Evolutionary conservation across 2,329 filamentous ascomycete species (phyloP), one percentile per base, ranked within the genome.

Genomic region (Sclerotinia glacialis): DNA sequence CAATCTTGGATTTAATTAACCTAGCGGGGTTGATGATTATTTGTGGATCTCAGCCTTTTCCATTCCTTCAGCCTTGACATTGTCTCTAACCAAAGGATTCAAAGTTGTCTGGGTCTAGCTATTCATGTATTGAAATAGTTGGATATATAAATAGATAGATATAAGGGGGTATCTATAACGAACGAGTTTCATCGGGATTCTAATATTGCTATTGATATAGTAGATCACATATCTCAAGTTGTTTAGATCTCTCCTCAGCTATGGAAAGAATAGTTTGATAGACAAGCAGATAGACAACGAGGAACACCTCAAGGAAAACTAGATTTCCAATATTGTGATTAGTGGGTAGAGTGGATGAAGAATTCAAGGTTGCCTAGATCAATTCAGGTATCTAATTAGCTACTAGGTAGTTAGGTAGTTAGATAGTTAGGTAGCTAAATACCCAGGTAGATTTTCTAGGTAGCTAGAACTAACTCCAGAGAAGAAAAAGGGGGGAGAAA

Each of bases 1-100:
- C 31, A 42, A 64, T 49, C 5, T 5, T 37, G 53, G 52, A 54
- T 40, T 66, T 47, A 42, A 53, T 21, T 54, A n/a, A n/a, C n/a
- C n/a, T n/a, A 11, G 60, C 34, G 60, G 60, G 49, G 50, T 55
- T 18, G 53, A 54, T 40, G 3, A 53, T 34, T 53, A 5, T 59
- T 34, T 46, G 56, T 59, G 40, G 56, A 12, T 14, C 16, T 55
- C 49, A 55, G 49, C 47, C 23, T 26, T 26, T 47, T 49, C 26
- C n/a, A 2, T 40, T 11, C 16, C 28, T 6, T 11, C 47, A 58
- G 42, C 62, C 62, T 58, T 31, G 44, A 14, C 12, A 40, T 40
- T 37, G 11, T 55, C 14, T n/a, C 26, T 3, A 3, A 5, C 16
- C 21, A 40, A 37, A 55, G 3, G 34, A 55, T 16, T 16, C 7